Percentiles rank a stretch among this genome's conserved stretches.
Evolutionary conservation across 164 flowering plant species (phyloP).

Genomic region (Hamamelis virginiana): DNA sequence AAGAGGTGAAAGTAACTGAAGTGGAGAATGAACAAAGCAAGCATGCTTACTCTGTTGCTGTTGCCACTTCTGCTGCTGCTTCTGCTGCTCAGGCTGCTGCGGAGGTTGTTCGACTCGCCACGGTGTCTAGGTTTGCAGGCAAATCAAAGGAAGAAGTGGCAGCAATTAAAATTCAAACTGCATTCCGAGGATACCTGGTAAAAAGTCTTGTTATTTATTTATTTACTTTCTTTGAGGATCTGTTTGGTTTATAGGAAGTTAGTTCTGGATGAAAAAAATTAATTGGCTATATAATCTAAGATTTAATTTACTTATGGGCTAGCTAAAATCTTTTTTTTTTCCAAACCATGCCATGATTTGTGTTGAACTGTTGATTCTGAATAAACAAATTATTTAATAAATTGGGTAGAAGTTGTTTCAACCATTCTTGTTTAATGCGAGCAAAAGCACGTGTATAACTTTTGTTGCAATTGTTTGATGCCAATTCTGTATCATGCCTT

Average conservation of each 20-base stretch:
- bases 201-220: background rate
- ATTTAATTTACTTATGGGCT: too few species aligned
- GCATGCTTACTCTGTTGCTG: conserved; percentile 32
- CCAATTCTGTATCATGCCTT: background rate
- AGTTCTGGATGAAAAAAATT: too few species aligned
- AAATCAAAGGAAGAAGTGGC: conserved; percentile 68
- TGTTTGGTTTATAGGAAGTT: background rate
- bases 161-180: conserved; percentile 77
- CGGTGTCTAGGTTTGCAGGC: conserved; percentile 31
- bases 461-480: too few species aligned
- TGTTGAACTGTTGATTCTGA: too few species aligned
- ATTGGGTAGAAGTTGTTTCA: too few species aligned
- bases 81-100: conserved; percentile 37
- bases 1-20: conserved; percentile 39
- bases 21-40: conserved; percentile 39
- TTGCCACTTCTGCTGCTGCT: conserved; percentile 36
- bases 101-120: conserved; percentile 40
- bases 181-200: conserved; percentile 85
- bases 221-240: background rate
- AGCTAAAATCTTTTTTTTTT: too few species aligned
- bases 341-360: too few species aligned
- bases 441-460: too few species aligned
- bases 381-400: too few species aligned
- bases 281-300: too few species aligned
- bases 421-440: too few species aligned